Base-by-base conservation (phyloP, 768 basidiomycete genomes). In the Scleroderma citrinum region DNA sequence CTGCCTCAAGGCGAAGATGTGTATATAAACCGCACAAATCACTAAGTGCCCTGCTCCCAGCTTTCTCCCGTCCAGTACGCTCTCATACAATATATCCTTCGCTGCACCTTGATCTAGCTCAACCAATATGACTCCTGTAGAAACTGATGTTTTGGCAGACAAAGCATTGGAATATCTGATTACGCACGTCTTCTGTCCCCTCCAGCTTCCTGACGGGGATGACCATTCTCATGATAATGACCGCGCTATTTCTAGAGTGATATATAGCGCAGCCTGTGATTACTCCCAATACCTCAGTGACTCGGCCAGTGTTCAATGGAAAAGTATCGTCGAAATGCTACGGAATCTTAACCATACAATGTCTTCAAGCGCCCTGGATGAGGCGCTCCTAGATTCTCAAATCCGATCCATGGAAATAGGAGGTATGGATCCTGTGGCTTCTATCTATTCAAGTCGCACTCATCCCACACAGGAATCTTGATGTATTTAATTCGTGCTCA, bases 401-500 rank as follows among this genome's bases (percentile, higher is more conserved):
- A 26, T 56, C 11, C 1, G 23, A 13, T n/a, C 13, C 7, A 47
- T 55, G 50, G 20, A 4, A 14, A 11, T 19, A 7, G 48, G 48
- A 44, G 42, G 48, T 49, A 29, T 11, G 48, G 29, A 20, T 26
- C 19, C 14, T n/a, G 24, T 16, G 3, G 11, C 6, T 24, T 43
- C 26, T 16, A 12, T 8, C 17, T 7, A 2, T 17, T 13, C 1
- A 20, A 11, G 19, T 13, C 3, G n/a, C 32, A 12, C 31, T 53
- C 14, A 56, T 13, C 37, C 17, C 23, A 19, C 3, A 0, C 35
- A 77, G 75, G 70, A 47, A 56, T 63, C n/a, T 41, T 72, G 6
- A 57, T 59, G 12, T 57, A 76, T 36, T 65, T 65, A 11, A 62
- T 77, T 19, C 62, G 59, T n/a, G 59, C 59, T 5, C 76, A 76